Evolutionary conservation across 2,329 filamentous ascomycete species (phyloP).

Genomic region (Monilinia laxa): DNA sequence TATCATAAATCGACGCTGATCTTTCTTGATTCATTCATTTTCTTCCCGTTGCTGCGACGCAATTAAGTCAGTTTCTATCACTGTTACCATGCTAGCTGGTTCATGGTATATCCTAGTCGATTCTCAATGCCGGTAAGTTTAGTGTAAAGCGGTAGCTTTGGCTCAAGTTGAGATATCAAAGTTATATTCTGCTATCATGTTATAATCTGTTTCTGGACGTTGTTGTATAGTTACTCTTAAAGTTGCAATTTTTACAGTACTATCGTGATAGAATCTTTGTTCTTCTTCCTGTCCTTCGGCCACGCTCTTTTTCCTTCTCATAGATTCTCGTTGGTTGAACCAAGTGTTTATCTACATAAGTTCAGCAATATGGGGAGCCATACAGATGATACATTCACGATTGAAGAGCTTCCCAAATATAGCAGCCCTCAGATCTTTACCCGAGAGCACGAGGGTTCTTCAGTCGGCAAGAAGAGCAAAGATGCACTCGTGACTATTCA

Average conservation of each 20-base stretch:
- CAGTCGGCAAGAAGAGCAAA: neutral
- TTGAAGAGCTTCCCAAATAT: slow-evolving; percentile 7
- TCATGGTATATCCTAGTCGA: neutral
- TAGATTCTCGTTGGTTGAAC: neutral
- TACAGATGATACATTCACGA: neutral
- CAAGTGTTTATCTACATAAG: neutral
- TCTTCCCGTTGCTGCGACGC: too few species aligned
- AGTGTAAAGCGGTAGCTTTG: neutral
- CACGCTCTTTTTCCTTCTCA: neutral
- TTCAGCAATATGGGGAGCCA: neutral
- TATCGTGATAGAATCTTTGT: neutral
- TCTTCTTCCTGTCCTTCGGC: neutral
- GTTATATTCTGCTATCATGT: neutral
- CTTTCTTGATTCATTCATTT: neutral
- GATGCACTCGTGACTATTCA: slow-evolving; percentile 8
- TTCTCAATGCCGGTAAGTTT: neutral
- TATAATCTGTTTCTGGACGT: slow-evolving; percentile 7
- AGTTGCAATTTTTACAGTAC: neutral
- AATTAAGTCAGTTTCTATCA: neutral
- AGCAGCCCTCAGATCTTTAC: neutral
- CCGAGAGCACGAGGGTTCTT: neutral
- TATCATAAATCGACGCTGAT: neutral
- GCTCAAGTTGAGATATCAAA: neutral
- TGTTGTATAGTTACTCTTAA: neutral
- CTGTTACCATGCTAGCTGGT: neutral